phyloP scores from a whole-genome alignment of 2,329 filamentous ascomycete genomes.

The Neurospora crassa region DNA sequence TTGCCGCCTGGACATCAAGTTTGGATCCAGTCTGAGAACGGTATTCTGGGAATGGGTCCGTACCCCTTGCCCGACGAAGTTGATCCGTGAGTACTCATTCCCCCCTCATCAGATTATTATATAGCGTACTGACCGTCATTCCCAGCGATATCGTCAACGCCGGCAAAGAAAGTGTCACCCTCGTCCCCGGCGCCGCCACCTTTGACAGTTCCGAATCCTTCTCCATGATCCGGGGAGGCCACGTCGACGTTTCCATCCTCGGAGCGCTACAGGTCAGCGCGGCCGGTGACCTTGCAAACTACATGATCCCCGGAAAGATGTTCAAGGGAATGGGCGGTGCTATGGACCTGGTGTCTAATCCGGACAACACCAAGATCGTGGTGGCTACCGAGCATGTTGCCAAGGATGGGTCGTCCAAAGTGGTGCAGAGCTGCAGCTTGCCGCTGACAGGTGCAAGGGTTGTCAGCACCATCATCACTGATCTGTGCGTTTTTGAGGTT shows the following conservation, averaged over 20 bases:
- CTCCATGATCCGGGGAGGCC: conserved; percentile 77
- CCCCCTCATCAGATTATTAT: not conserved
- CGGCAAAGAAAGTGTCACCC: conserved; percentile 78
- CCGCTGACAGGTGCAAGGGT: conserved; percentile 56
- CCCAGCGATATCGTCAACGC: conserved; percentile 68
- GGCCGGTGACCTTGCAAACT: conserved; percentile 73
- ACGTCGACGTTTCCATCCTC: conserved; percentile 75
- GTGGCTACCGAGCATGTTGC: conserved; percentile 62
- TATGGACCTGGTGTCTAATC: conserved; percentile 65
- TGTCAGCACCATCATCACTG: conserved; percentile 65
- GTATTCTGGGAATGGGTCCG: conserved; percentile 72
- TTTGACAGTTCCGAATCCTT: conserved; percentile 80
- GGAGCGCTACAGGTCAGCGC: conserved; percentile 75
- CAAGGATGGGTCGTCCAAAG: conserved; percentile 58
- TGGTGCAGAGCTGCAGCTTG: conserved; percentile 53
- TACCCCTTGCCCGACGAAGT: conserved; percentile 65
- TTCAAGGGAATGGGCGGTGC: conserved; percentile 82
- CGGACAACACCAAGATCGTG: conserved; percentile 62
- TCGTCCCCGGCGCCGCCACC: conserved; percentile 64
- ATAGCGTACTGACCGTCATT: not conserved
- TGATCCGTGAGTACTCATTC: conserved; percentile 40
- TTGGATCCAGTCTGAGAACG: conserved; percentile 81
- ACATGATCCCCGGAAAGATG: conserved; percentile 82
- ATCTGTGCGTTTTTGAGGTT: conserved; percentile 65
- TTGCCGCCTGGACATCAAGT: conserved; percentile 60